Evolutionary conservation across 2,329 filamentous ascomycete genomes (phyloP), one percentile per base, ranked within the genome.

Genomic region (Hymenoscyphus infarciens): DNA sequence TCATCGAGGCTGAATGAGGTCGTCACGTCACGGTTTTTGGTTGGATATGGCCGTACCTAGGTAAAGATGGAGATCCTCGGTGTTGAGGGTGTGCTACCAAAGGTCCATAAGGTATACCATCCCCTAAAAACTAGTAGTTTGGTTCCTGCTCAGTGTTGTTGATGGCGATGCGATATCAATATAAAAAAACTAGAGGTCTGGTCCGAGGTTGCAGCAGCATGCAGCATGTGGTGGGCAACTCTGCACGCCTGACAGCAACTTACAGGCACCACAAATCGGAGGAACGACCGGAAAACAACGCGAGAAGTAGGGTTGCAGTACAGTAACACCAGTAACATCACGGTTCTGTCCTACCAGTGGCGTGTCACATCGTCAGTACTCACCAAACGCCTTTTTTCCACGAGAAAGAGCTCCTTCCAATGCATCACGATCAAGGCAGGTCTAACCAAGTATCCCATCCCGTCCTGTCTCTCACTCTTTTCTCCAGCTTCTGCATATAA

Each of bases 311-410:
- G 29, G 19, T n/a, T 49, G 42, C 25, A 27, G 25, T 27, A 4
- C 42, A 49, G 7, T 11, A 49, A 49, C 42, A 49, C 42, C 42
- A 49, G 42, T 49, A n/a, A 49, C n/a, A 49, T 49, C 42, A 49
- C 42, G 42, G 42, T 49, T 49, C 42, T 49, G 42, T 49, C n/a
- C n/a, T 49, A 49, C 42, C 42, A 49, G 42, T 49, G 42, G 42
- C 42, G 42, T 22, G 42, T 49, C 42, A 49, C 42, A 49, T 49
- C 19, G 42, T 22, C 42, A 22, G 42, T 22, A 49, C n/a, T n/a
- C n/a, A n/a, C 19, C n/a, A 22, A 49, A 49, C n/a, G 19, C 19
- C 19, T 49, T 49, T n/a, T 49, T 49, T 49, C 42, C 42, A 49
- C 42, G 42, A 49, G 42, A 22, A 49, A 49, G 42, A 49, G 42